Base-by-base conservation (phyloP, 768 basidiomycete species). In the Boletus pseudo-olivaceus region DNA sequence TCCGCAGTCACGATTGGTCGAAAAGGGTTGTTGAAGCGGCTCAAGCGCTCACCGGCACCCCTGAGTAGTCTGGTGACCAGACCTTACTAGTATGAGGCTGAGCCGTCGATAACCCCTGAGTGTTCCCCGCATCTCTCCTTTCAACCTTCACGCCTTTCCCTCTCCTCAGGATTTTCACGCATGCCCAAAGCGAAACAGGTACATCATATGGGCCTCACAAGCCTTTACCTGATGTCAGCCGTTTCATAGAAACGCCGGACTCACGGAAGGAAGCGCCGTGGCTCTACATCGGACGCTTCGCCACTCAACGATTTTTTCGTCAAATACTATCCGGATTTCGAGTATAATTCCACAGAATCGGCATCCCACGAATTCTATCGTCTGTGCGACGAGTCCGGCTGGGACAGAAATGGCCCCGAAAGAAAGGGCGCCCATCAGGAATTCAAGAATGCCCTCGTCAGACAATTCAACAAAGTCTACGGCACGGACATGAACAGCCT, bases 331-430 rank as follows among this genome's bases (percentile, higher is more conserved):
- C 56, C 61, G 0, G 2, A 2, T 1, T 62, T 55, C 29, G 17
- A 62, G 1, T 55, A 62, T 10, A 29, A 62, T 5, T 1, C 52
- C 17, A 54, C 53, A 0, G 6, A 29, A 19, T 62, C 61, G 0
- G 61, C 61, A 1, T 54, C 60, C 10, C 40, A 27, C 23, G 60
- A 62, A 8, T 62, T 62, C 3, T 62, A 62, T 32, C 61, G 61
- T 19, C 44, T 62, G 0, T 63, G 62, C 34, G 19, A 65, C 34
- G 14, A 55, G 7, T 12, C 14, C 1, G 51, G 29, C 7, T 64
- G 62, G 62, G 39, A 40, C 1, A 19, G 39, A 2, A 15, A 23
- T 0, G 7, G 58, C 14, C 19, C 32, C 0, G 40, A 37, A 2
- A n/a, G 48, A 38, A 0, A n/a, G 14, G 14, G 8, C 0, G 62